Percentiles rank a stretch among this genome's conserved stretches.
These are phyloP conservation scores for Priceomyces fermenticarens DNA, from an alignment of 805 yeast genomes.

Conservation along the genomic window DNA sequence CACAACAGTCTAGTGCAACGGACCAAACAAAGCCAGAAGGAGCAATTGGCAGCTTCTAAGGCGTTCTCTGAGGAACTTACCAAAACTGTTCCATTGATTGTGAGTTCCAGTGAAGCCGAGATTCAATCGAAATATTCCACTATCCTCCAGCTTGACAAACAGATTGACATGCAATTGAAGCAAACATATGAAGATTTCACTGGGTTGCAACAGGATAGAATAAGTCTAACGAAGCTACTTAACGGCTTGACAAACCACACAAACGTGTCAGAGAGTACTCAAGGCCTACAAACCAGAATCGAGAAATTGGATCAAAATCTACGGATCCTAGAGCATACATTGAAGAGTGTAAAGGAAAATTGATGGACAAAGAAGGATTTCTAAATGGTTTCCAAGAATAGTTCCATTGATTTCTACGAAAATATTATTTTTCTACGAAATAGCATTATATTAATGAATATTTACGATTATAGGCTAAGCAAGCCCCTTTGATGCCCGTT, in stretches of 20 bases:
- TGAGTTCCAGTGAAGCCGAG: constrained; percentile 3
- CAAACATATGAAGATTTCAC: constrained; percentile 27
- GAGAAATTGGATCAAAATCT: constrained; percentile 72
- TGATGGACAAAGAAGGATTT: no score
- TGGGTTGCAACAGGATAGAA: constrained; percentile 19
- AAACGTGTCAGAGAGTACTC: background rate
- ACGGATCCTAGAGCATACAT: constrained; percentile 63
- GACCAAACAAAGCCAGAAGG: constrained; percentile 34
- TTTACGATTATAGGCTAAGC: constrained; percentile 20
- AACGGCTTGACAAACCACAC: constrained; percentile 3
- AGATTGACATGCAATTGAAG: constrained; percentile 35
- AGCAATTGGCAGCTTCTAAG: constrained; percentile 23
- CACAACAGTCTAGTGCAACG: constrained; percentile 19
- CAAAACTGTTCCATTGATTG: background rate
- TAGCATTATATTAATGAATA: no score
- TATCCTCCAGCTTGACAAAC: constrained; percentile 35
- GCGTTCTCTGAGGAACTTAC: constrained; percentile 14
- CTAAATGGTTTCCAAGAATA: no score
- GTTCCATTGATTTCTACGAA: background rate
- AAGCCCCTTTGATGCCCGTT: constrained; percentile 43
- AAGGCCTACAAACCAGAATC: constrained; percentile 36
- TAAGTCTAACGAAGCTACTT: constrained; percentile 21
- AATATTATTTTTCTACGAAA: no score
- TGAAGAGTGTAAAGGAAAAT: constrained; percentile 20
- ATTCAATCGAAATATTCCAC: constrained; percentile 18